These are phyloP conservation scores for Adenanthera pavonina DNA, from an alignment of 306 rosid species.

Conservation along the genomic window DNA sequence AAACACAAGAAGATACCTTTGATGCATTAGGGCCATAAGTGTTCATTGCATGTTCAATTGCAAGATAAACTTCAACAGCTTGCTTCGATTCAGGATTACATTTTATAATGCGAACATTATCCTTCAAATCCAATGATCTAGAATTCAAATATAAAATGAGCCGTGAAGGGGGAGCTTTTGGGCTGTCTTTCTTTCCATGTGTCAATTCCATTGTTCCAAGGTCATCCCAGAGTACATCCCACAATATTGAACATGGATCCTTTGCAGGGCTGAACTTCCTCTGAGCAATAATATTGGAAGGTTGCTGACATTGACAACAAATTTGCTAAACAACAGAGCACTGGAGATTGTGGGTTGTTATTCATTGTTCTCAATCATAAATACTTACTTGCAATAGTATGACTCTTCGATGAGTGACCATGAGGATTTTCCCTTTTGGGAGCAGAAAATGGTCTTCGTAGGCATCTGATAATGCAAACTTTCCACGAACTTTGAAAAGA, in stretches of 20 bases:
- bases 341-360: slow-evolving; percentile 29
- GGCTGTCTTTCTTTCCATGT: slow-evolving; percentile 82
- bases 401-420: slow-evolving; percentile 87
- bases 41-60: slow-evolving; percentile 77
- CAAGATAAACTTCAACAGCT: slow-evolving; percentile 75
- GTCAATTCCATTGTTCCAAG: slow-evolving; percentile 76
- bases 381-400: slow-evolving; percentile 85
- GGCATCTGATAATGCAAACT: slow-evolving; percentile 96
- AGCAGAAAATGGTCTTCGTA: slow-evolving; percentile 96
- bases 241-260: slow-evolving; percentile 91
- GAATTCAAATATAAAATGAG: slow-evolving; percentile 70
- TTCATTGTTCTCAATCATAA: slow-evolving; percentile 24
- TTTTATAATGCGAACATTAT: slow-evolving; percentile 64
- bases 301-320: slow-evolving; percentile 74
- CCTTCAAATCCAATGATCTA: slow-evolving; percentile 71
- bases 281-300: slow-evolving; percentile 81
- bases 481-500: slow-evolving; percentile 97
- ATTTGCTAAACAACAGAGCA: slow-evolving; percentile 5
- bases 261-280: slow-evolving; percentile 95
- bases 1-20: slow-evolving; percentile 58
- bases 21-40: slow-evolving; percentile 71
- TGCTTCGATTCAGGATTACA: slow-evolving; percentile 69
- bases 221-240: slow-evolving; percentile 93
- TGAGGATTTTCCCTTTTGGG: slow-evolving; percentile 79
- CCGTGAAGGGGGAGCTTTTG: slow-evolving; percentile 67